Percentiles rank a stretch among this genome's conserved stretches.
These are phyloP conservation scores for Alternaria sp. DNA, from an alignment of 2,329 filamentous ascomycete species.

Conservation along the genomic window DNA sequence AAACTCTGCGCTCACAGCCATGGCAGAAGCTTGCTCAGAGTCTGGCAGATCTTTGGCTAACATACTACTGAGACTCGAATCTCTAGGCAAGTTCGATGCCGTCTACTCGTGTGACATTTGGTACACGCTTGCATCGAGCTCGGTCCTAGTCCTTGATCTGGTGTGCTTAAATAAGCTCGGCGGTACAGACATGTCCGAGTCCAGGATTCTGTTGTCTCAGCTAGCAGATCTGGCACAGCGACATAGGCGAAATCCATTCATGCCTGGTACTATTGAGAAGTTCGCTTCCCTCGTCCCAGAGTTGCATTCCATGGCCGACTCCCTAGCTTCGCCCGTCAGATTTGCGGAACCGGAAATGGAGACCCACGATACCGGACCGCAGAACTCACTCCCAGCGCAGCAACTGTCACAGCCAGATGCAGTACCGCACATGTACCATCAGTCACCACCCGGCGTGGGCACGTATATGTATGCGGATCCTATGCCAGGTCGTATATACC, in stretches of 20 bases:
- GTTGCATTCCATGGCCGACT: slow-evolving; percentile 43
- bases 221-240: slow-evolving; percentile 44
- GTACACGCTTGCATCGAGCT: slow-evolving; percentile 47
- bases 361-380: slow-evolving; percentile 3
- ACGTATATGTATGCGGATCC: slow-evolving; percentile 41
- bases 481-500: slow-evolving; percentile 28
- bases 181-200: slow-evolving; percentile 30
- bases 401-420: slow-evolving; percentile 19
- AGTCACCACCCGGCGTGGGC: slow-evolving; percentile 33
- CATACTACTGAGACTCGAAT: slow-evolving; percentile 47
- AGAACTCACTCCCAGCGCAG: slow-evolving; percentile 10
- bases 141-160: slow-evolving; percentile 49
- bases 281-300: slow-evolving; percentile 48
- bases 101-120: slow-evolving; percentile 52
- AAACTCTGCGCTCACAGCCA: slow-evolving; percentile 35
- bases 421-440: slow-evolving; percentile 26
- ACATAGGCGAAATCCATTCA: slow-evolving; percentile 40
- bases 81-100: slow-evolving; percentile 48
- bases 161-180: slow-evolving; percentile 34
- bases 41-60: slow-evolving; percentile 45
- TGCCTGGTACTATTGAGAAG: slow-evolving; percentile 49
- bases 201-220: slow-evolving; percentile 41
- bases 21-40: slow-evolving; percentile 48
- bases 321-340: slow-evolving; percentile 21
- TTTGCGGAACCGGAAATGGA: slow-evolving; percentile 13